Percentiles rank a stretch among this genome's conserved stretches.
phyloP scores from a whole-genome alignment of 2,329 filamentous ascomycete genomes.

The Sarocladium kiliense region DNA sequence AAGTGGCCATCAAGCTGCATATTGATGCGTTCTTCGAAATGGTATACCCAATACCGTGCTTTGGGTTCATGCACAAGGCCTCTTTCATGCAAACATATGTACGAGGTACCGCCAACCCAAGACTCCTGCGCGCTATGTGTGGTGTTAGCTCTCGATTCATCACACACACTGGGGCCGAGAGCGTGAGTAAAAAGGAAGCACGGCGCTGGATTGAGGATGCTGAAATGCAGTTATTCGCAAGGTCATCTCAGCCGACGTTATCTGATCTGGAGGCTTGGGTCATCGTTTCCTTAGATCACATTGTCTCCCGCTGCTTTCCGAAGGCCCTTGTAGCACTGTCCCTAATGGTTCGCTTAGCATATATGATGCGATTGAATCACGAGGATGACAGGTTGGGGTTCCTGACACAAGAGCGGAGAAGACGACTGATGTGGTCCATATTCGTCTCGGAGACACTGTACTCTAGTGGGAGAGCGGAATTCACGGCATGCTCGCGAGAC shows the following conservation, averaged over 20 bases:
- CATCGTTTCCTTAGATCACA: slow-evolving; percentile 16
- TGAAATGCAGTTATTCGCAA: slow-evolving; percentile 13
- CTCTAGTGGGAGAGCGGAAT: background rate
- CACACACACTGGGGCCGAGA: background rate
- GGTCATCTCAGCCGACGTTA: slow-evolving; percentile 12
- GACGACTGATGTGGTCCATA: slow-evolving; percentile 18
- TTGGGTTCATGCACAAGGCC: background rate
- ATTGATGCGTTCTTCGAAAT: background rate
- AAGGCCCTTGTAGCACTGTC: slow-evolving; percentile 18
- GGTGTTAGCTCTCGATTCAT: background rate
- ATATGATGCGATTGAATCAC: slow-evolving; percentile 17
- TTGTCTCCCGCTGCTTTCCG: slow-evolving; percentile 15
- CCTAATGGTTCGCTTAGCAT: slow-evolving; percentile 14
- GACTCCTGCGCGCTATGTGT: background rate
- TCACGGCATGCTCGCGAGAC: background rate
- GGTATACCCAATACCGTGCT: background rate
- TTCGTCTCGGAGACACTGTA: background rate
- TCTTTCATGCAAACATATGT: background rate
- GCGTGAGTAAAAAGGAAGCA: background rate
- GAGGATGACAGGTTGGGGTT: slow-evolving; percentile 15
- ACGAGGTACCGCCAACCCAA: background rate
- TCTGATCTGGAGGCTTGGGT: slow-evolving; percentile 18
- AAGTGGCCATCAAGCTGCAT: background rate
- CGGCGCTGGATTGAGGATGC: slow-evolving; percentile 14
- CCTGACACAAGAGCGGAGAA: slow-evolving; percentile 13